Percentiles rank a stretch among this genome's conserved stretches.
Evolutionary conservation across 805 yeast species (phyloP).

Genomic region (Pichia thaimueangensis): DNA sequence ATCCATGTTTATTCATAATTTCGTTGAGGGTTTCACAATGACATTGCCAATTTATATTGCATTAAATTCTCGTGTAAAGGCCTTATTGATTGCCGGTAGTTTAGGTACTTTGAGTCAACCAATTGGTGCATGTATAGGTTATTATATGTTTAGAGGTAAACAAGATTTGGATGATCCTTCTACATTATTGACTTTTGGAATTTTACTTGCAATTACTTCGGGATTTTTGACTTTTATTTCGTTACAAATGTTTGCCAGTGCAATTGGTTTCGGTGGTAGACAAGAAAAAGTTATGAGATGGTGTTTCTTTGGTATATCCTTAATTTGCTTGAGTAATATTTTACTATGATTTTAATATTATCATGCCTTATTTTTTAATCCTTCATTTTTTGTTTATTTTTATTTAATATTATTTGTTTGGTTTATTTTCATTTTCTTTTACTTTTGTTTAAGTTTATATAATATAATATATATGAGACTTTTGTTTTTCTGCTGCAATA

Average conservation of each 20-base stretch:
- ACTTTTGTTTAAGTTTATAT: too few relatives aligned
- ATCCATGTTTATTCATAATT: conserved; percentile 82
- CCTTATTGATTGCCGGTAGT: conserved; percentile 56
- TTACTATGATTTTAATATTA: conserved; percentile 22
- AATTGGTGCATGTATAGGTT: conserved; percentile 74
- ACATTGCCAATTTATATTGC: conserved; percentile 84
- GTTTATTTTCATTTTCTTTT: neutral
- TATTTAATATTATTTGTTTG: neutral
- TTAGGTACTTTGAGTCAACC: conserved; percentile 88
- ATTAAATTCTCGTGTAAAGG: conserved; percentile 52
- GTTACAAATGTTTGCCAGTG: conserved; percentile 79
- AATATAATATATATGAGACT: too few relatives aligned
- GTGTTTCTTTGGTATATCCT: conserved; percentile 52
- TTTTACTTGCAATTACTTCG: conserved; percentile 64
- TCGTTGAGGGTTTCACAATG: conserved; percentile 92
- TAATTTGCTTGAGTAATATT: conserved; percentile 45
- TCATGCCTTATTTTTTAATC: neutral
- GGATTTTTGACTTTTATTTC: conserved; percentile 83
- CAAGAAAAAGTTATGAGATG: conserved; percentile 54
- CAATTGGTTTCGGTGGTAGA: conserved; percentile 71
- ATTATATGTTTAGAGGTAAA: conserved; percentile 37
- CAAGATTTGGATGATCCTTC: conserved; percentile 31
- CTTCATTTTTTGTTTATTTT: neutral
- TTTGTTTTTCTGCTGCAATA: too few relatives aligned
- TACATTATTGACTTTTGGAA: conserved; percentile 47